Evolutionary conservation across 257 asterid species (phyloP), one percentile per base, ranked within the genome.

Genomic region (Nicotiana tomentosiformis): DNA sequence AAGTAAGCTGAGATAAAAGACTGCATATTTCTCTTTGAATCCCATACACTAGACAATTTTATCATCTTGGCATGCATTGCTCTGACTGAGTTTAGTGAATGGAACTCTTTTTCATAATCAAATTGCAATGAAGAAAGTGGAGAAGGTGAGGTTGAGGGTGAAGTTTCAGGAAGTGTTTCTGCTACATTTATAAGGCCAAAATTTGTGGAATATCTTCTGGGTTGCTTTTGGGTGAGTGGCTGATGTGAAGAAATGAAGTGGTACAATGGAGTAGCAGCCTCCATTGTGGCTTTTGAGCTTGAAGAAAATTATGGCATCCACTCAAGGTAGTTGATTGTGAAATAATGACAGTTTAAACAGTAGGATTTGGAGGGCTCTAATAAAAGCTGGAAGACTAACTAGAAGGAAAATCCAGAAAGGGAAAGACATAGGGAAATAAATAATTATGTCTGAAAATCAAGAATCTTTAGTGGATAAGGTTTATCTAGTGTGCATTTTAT

Each of bases 41-140:
- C 79, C 66, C 49, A 23, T 37, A 85, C 43, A 17, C 30, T 81
- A 81, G 91, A 81, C 81, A 39, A 4, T 86, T 92, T 92, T 62
- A 90, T 85, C 83, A 90, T 87, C 84, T 89, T 93, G 90, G 94
- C 91, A 88, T 92, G 96, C 65, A 85, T 88, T 83, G 88, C 86
- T 86, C 87, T 90, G 11, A 87, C 85, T 77, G 84, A 88, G 29
- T 9, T 81, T 62, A 81, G 85, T 2, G 91, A 86, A 35, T 83
- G 81, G 14, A 82, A 81, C 78, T 87, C 83, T 2, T 53, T 81
- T 0, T 84, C 78, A 83, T 77, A 85, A 33, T 70, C 66, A 37
- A 57, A n/a, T 51, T 49, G 80, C 64, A 51, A 76, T 2, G 84
- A 67, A 64, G 84, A 87, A 62, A 56, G 57, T 84, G 89, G 81